phyloP scores from a whole-genome alignment of 768 basidiomycete genomes.

The Panus rudis region DNA sequence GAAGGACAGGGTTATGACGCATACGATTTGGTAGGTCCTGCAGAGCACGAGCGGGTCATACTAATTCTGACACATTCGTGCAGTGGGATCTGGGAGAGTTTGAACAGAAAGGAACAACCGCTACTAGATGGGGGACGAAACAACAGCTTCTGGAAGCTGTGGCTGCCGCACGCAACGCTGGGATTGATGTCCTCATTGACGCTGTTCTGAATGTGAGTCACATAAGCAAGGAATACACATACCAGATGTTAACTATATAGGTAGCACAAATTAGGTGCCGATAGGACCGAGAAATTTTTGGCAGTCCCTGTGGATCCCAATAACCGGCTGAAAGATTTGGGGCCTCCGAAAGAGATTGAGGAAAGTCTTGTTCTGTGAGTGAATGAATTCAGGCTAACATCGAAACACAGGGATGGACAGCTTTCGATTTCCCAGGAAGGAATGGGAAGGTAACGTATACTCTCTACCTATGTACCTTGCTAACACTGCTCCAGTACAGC shows the following conservation, averaged over 20 bases:
- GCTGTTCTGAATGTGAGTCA: constrained; percentile 76
- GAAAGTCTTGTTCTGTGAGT: constrained; percentile 24
- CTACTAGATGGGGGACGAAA: constrained; percentile 85
- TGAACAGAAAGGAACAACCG: constrained; percentile 59
- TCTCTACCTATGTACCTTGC: constrained; percentile 8
- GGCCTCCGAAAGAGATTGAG: constrained; percentile 57
- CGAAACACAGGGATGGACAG: constrained; percentile 66
- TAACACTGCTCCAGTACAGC: constrained; percentile 49
- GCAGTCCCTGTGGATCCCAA: constrained; percentile 66
- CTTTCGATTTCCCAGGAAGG: constrained; percentile 77
- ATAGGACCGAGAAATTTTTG: constrained; percentile 59
- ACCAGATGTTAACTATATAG: constrained; percentile 1
- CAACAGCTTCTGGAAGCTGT: constrained; percentile 71
- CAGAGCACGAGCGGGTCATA: not conserved
- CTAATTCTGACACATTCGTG: not conserved
- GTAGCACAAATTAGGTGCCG: constrained; percentile 83
- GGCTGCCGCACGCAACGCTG: constrained; percentile 54
- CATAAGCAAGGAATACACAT: not conserved
- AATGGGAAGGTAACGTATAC: constrained; percentile 49
- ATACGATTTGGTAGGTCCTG: constrained; percentile 64
- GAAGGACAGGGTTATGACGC: constrained; percentile 77
- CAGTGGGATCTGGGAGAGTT: constrained; percentile 91
- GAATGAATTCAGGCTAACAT: constrained; percentile 2
- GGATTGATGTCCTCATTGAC: constrained; percentile 75
- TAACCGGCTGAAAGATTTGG: constrained; percentile 58